phyloP scores from a whole-genome alignment of 2,329 filamentous ascomycete species.

The Monosporascus sp. region DNA sequence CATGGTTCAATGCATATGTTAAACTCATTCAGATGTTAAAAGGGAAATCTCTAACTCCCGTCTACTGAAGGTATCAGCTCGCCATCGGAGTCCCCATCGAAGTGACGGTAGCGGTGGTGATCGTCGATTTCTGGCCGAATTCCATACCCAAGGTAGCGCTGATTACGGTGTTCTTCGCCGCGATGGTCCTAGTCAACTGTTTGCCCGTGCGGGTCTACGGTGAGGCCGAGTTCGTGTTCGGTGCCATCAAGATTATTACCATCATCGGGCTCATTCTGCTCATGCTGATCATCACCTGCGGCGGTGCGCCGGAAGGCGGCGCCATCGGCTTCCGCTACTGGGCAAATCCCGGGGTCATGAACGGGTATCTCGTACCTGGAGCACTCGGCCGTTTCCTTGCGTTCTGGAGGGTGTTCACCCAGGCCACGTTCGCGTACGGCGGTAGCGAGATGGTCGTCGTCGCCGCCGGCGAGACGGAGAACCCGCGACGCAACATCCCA shows the following conservation, averaged over 20 bases:
- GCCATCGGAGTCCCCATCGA: conserved; percentile 45
- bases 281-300: conserved; percentile 44
- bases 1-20: background rate
- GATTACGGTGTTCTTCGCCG: conserved; percentile 32
- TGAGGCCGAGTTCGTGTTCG: conserved; percentile 49
- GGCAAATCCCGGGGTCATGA: conserved; percentile 37
- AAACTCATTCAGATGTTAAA: background rate
- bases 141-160: conserved; percentile 21
- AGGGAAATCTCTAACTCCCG: background rate
- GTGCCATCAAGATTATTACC: conserved; percentile 42
- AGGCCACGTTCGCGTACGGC: conserved; percentile 43
- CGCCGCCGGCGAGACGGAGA: conserved; percentile 53
- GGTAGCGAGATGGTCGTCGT: conserved; percentile 39
- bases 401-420: conserved; percentile 41
- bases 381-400: conserved; percentile 35
- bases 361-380: conserved; percentile 34
- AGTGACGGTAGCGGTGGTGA: conserved; percentile 39
- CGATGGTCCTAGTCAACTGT: conserved; percentile 34
- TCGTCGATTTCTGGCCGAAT: conserved; percentile 40
- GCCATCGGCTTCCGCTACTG: conserved; percentile 42
- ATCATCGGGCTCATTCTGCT: conserved; percentile 45
- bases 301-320: conserved; percentile 37
- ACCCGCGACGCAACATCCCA: conserved; percentile 57
- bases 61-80: conserved; percentile 31
- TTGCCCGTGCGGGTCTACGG: conserved; percentile 41